Base-by-base conservation (phyloP, 1,139 yeast species). In the Meyerozyma guilliermondii region DNA sequence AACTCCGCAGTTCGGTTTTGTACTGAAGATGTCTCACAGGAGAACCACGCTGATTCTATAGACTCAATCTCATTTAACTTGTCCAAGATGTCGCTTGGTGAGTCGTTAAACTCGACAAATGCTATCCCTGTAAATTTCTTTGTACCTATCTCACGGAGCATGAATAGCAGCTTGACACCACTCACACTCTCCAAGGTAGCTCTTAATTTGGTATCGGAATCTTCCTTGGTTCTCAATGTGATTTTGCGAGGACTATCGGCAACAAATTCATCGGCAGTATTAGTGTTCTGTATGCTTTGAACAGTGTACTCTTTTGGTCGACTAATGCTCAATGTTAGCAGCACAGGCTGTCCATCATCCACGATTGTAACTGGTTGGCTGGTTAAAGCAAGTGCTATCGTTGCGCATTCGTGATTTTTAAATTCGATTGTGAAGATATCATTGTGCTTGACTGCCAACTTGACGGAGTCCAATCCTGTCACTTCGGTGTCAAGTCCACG, bases 251-350 rank as follows among this genome's bases (percentile, higher is more conserved):
- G 73, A 41, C 59, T 63, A 44, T 71, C 77, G 7, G 52, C 41
- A 0, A 70, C 68, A 3, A 46, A 50, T 10, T 59, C 65, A 11
- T 54, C 63, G 6, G 51, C 46, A 17, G 46, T 39, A 23, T 48
- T 46, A 5, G 59, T 55, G 6, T 6, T 20, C 7, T 56, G 54
- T 11, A 52, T 47, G 30, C 60, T 51, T 49, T 66, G 74, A 2
- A 76, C 72, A 22, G 83, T 71, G 52, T 82, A 87, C 46, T 80
- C 84, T n/a, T 66, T 63, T 1, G 94, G 92, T 51, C 95, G 69
- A 8, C 59, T 49, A 3, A 82, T 55, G 2, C 48, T 53, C 11
- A 81, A 53, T 8, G 50, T 50, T 10, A 50, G 43, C 7, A 37
- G 27, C 5, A 40, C 44, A 20, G 20, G 23, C 29, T 10, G 20